phyloP scores from a whole-genome alignment of 1,284 basidiomycete species.

The Meira nashicola region DNA sequence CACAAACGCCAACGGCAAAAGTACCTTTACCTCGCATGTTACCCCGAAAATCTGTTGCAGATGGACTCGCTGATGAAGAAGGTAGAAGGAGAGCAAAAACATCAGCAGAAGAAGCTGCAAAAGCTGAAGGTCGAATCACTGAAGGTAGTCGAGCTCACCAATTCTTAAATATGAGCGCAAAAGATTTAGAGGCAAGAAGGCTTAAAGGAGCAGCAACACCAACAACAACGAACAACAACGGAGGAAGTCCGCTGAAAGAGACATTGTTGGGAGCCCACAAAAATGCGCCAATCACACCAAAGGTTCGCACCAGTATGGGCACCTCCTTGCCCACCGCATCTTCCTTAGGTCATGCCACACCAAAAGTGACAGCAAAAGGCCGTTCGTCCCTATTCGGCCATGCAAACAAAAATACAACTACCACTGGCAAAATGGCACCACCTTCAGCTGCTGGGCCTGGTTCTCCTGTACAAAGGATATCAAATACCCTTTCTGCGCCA shows the following conservation, averaged over 20 bases:
- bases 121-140: constrained; percentile 60
- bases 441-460: too few relatives aligned
- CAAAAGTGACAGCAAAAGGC: constrained; percentile 32
- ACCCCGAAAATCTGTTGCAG: constrained; percentile 31
- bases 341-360: constrained; percentile 21
- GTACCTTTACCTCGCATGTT: constrained; percentile 22
- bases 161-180: constrained; percentile 57
- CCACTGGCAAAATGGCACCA: too few relatives aligned
- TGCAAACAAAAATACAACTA: too few relatives aligned
- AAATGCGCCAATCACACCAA: background rate
- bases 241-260: constrained; percentile 28
- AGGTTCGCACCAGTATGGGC: background rate
- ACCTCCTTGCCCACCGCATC: constrained; percentile 10
- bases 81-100: constrained; percentile 20
- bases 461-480: too few relatives aligned
- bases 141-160: constrained; percentile 76
- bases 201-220: constrained; percentile 52
- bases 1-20: constrained; percentile 50
- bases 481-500: too few relatives aligned
- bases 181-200: constrained; percentile 56
- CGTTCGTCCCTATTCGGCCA: constrained; percentile 28
- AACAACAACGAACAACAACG: background rate
- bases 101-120: constrained; percentile 37
- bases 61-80: constrained; percentile 21
- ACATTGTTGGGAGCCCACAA: constrained; percentile 37